Evolutionary conservation across 352 stramenopile species (phyloP), one percentile per base, ranked within the genome.

Genomic region (Phytophthora europaea): DNA sequence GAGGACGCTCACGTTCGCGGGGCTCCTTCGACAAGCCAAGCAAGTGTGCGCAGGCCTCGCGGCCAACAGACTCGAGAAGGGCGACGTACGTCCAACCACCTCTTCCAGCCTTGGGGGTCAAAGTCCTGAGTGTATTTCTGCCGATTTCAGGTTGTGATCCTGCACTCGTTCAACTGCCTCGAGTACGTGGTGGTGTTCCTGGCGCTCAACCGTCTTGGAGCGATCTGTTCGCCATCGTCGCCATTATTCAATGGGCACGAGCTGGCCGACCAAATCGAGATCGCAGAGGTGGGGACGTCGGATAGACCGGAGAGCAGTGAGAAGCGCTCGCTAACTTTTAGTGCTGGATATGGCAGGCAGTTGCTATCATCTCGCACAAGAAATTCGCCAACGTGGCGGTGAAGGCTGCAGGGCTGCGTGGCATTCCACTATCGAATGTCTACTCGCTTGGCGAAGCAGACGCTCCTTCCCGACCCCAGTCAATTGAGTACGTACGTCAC

Each of bases 101-200:
- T 31, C 26, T 31, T 31, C 3, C 26, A 31, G 26, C 26, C 26
- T 31, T 31, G 26, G 2, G 26, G 26, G 26, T 31, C 26, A 31
- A 31, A 31, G 26, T 4, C 7, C 22, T 61, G 10, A 61, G 12
- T 23, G 54, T 85, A 70, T 48, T 78, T 78, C 2, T 12, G 57
- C 73, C 23, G 65, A 82, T 38, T 45, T 13, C 28, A 87, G 75
- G 73, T 82, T 4, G 74, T 89, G 18, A 36, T 89, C n/a, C 63
- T 88, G 18, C 79, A 85, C 60, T 81, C 76, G 43, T 50, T 50
- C 43, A 50, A 50, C 43, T 50, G 43, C 18, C 43, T 50, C 43
- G 43, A 50, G 43, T 50, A 50, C 8, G 43, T 50, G 43, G 43
- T 50, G 43, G 43, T 50, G 43, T 50, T 50, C 43, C 43, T 50